A percentile compares a stretch with the other conserved stretches of the same genome.
These are phyloP conservation scores for Populus hybrid DNA, from an alignment of 441 rosid species.

Conservation along the genomic window DNA sequence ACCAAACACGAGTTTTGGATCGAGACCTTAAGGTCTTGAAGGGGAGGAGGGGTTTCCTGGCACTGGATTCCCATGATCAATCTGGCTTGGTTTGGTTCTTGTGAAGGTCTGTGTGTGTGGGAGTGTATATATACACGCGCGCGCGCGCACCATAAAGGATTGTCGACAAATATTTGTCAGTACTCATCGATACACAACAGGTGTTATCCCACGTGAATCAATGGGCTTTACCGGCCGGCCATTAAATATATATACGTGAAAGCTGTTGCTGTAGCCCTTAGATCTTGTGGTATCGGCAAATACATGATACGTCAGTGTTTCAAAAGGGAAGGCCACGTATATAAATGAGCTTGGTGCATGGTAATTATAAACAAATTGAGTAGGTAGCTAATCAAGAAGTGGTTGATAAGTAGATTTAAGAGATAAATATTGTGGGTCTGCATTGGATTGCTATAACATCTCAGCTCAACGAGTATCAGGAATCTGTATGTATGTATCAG, in stretches of 20 bases:
- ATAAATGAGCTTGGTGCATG: background rate
- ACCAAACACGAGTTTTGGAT: constrained; percentile 40
- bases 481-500: no score
- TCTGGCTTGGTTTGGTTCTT: background rate
- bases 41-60: constrained; percentile 29
- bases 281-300: background rate
- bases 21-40: constrained; percentile 50
- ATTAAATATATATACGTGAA: no score
- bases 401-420: background rate
- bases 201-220: no score
- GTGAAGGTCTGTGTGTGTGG: no score
- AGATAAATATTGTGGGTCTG: background rate
- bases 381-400: background rate
- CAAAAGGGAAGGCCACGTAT: no score
- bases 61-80: constrained; percentile 34
- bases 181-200: no score
- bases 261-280: background rate
- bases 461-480: background rate
- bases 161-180: background rate
- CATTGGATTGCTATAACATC: background rate
- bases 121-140: no score
- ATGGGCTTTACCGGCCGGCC: no score
- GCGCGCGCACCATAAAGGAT: background rate
- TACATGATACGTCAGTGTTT: no score
- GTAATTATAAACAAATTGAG: background rate